phyloP scores from a whole-genome alignment of 23 red algal species.

The Gracilaria vermiculophylla region DNA sequence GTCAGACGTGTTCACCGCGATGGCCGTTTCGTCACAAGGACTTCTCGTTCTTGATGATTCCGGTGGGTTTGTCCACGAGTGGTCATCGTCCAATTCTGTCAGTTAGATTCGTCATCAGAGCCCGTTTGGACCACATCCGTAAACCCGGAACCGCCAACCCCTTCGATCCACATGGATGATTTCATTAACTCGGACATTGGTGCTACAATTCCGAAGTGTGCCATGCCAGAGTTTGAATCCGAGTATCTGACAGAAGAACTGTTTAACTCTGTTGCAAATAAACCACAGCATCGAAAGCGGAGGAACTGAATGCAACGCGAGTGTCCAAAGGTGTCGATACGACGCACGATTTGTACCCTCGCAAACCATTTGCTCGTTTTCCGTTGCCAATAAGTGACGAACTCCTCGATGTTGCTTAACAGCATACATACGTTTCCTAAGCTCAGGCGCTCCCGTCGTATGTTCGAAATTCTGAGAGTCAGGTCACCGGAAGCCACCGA shows the following conservation, averaged over 20 bases:
- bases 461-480: constrained; percentile 54
- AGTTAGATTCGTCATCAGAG: constrained; percentile 50
- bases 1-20: constrained; percentile 43
- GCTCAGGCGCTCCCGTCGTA: constrained; percentile 58
- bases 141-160: constrained; percentile 32
- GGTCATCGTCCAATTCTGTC: constrained; percentile 41
- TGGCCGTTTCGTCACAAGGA: constrained; percentile 43
- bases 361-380: constrained; percentile 53
- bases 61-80: constrained; percentile 75
- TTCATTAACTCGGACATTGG: constrained; percentile 38
- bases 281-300: not conserved
- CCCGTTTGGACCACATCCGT: constrained; percentile 43
- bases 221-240: constrained; percentile 46
- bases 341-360: constrained; percentile 5
- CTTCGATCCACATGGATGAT: constrained; percentile 42
- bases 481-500: constrained; percentile 44
- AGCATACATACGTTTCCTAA: constrained; percentile 15
- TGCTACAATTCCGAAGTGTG: constrained; percentile 54
- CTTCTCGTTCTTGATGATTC: constrained; percentile 56
- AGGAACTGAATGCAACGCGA: not conserved
- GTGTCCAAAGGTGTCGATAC: not conserved
- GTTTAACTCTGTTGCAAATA: not conserved
- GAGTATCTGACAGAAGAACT: constrained; percentile 55
- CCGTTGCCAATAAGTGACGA: constrained; percentile 42
- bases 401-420: constrained; percentile 6